Evolutionary conservation across 768 basidiomycete genomes (phyloP), one percentile per base, ranked within the genome.

Genomic region (Rickenella mellea): DNA sequence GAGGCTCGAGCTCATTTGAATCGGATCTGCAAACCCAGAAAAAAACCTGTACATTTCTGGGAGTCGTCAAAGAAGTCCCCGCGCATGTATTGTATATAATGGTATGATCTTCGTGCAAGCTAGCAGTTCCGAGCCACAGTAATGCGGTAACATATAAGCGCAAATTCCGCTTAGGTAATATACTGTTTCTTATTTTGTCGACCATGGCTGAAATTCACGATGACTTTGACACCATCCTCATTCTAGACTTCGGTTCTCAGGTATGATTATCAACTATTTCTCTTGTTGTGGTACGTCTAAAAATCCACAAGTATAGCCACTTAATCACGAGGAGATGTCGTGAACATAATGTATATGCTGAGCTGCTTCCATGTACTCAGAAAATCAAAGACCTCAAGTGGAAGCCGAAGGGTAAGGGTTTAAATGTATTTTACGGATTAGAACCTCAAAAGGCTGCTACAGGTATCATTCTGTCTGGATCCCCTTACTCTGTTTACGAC

Each of bases 401-500:
- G 75, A 90, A 85, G 58, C 96, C 96, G 0, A 94, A 92, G 70
- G 96, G 94, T 90, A 24, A 27, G 52, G 33, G 33, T 12, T 33
- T 8, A 7, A 14, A 14, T 47, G 27, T 19, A 31, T 10, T 40
- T 38, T 19, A 39, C 19, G 30, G 25, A 2, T 26, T 40, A 3
- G 19, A 24, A 15, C 30, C 17, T 41, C 19, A 44, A 31, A 39
- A 43, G 43, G 44, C 31, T 27, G 19, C 25, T 33, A 6, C 47
- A 84, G 94, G 94, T 44, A 83, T 99, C 59, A 97, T 98, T 54
- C 73, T 99, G 28, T 97, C 93, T 28, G 96, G 96, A 31, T 97
- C 96, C 1, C 96, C 96, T 0, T 98, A 94, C 65, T 98, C 94
- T 25, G 96, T 98, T 15, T 98, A 97, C 61, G 96, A 93, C 49